phyloP scores from a whole-genome alignment of 768 basidiomycete genomes.

The Guyanaporus albipodus region DNA sequence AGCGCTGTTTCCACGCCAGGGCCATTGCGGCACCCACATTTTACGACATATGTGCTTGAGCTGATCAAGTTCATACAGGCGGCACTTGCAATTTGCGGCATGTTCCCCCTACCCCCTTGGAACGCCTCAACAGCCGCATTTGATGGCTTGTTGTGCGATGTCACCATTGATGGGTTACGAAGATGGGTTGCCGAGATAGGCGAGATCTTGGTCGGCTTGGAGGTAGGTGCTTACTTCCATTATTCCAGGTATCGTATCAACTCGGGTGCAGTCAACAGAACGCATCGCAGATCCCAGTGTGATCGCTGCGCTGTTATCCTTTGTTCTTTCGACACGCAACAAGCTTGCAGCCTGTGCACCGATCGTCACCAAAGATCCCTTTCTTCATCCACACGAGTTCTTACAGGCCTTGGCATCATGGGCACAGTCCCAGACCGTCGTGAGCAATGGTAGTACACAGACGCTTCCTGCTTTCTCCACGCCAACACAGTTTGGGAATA shows the following conservation, averaged over 20 bases:
- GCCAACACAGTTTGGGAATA: conserved; percentile 14
- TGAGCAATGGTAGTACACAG: conserved; percentile 14
- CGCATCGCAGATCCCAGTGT: conserved; percentile 69
- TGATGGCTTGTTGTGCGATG: conserved; percentile 77
- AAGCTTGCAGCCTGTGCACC: conserved; percentile 54
- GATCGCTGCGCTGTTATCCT: conserved; percentile 65
- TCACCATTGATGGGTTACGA: conserved; percentile 66
- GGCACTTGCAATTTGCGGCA: conserved; percentile 65
- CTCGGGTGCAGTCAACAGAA: conserved; percentile 53
- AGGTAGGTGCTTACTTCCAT: conserved; percentile 37
- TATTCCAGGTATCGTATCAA: conserved; percentile 1
- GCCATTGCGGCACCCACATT: conserved; percentile 36
- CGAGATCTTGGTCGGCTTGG: conserved; percentile 54
- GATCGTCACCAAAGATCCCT: conserved; percentile 70
- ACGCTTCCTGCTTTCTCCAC: conserved; percentile 32
- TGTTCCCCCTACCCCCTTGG: conserved; percentile 40
- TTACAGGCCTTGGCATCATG: conserved; percentile 41
- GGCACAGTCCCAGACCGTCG: conserved; percentile 17
- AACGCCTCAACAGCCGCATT: conserved; percentile 18
- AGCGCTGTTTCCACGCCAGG: conserved; percentile 4
- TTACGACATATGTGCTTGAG: conserved; percentile 67
- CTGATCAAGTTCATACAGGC: conserved; percentile 74
- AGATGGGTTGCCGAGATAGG: conserved; percentile 67
- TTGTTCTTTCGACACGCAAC: conserved; percentile 65
- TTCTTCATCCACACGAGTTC: conserved; percentile 64